phyloP scores from a whole-genome alignment of 129 eudicot genomes.

The Calendula officinalis region DNA sequence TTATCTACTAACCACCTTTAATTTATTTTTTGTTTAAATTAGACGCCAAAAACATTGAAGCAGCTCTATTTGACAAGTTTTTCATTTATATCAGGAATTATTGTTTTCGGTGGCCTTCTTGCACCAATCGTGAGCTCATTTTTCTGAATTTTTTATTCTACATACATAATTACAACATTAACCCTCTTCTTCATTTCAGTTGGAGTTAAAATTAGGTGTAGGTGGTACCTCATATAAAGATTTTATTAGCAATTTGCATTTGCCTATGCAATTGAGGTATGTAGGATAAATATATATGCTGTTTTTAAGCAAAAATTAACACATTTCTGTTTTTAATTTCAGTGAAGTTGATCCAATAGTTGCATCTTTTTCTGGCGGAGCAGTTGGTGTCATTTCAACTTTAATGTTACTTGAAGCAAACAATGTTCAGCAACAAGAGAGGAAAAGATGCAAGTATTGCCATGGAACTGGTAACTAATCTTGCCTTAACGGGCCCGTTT shows the following conservation, averaged over 20 bases:
- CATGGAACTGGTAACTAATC: slow-evolving; percentile 79
- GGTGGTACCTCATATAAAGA: slow-evolving; percentile 96
- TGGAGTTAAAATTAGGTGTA: slow-evolving; percentile 84
- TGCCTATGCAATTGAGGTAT: slow-evolving; percentile 91
- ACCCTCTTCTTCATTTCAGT: slow-evolving; percentile 44
- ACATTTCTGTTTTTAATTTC: slow-evolving; percentile 22
- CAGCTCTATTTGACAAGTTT: slow-evolving; percentile 93
- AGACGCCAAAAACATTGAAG: slow-evolving; percentile 93
- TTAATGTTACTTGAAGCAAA: slow-evolving; percentile 87
- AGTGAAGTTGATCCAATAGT: slow-evolving; percentile 98
- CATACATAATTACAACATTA: slow-evolving; percentile 12
- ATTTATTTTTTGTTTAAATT: slow-evolving; percentile 26
- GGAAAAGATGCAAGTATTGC: slow-evolving; percentile 93
- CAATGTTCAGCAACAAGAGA: slow-evolving; percentile 92
- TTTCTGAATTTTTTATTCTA: slow-evolving; percentile 15
- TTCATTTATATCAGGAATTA: slow-evolving; percentile 87
- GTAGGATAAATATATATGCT: neutral
- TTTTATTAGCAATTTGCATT: slow-evolving; percentile 75
- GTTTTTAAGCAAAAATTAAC: slow-evolving; percentile 3
- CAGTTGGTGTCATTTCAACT: slow-evolving; percentile 94
- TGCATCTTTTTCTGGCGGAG: slow-evolving; percentile 98
- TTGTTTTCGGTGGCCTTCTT: slow-evolving; percentile 87
- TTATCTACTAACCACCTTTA: neutral
- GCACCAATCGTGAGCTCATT: slow-evolving; percentile 81
- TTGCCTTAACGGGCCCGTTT: neutral